Conservation (phyloP, 176 grass and related monocot species). For the Oryza nivara region DNA sequence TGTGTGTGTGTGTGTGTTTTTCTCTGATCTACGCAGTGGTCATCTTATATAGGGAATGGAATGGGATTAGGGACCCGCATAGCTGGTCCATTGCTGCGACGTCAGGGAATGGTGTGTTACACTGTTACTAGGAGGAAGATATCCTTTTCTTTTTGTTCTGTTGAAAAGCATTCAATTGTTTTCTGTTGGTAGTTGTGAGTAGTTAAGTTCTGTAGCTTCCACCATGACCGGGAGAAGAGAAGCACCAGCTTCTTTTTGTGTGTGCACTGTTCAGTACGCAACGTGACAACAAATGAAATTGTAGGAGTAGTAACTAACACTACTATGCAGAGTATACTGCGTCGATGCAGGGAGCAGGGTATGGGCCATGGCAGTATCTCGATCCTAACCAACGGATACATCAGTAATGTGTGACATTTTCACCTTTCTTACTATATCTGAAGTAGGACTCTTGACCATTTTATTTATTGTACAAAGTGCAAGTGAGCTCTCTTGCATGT, state of each 20-base stretch:
- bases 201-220: neutral
- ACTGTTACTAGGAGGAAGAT: no score
- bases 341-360: no score
- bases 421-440: no score
- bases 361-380: no score
- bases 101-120: neutral
- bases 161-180: neutral
- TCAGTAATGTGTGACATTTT: no score
- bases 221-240: neutral
- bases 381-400: no score
- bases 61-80: neutral
- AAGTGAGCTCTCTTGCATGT: no score
- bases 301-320: neutral
- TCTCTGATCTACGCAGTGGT: neutral
- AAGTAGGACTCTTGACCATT: no score
- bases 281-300: neutral
- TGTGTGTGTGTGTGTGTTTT: neutral
- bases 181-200: neutral
- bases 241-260: no score
- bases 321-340: no score
- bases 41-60: constrained; percentile 34
- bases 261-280: no score
- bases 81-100: neutral
- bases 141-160: neutral
- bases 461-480: no score